Base-by-base conservation (phyloP, 768 basidiomycete species). In the Mycena metata region DNA sequence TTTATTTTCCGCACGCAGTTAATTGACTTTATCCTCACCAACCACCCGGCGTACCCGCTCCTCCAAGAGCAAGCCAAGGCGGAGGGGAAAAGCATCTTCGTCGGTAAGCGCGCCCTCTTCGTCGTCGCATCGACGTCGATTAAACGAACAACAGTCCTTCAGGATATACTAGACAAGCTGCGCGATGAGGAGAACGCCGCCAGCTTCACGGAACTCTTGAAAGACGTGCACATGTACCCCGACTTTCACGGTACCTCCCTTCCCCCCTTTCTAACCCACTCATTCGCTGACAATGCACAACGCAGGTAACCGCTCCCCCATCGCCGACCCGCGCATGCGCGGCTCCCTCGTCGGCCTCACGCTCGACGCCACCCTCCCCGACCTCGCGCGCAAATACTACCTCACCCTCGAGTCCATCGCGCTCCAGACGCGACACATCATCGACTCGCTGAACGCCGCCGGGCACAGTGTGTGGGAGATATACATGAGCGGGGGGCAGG, bases 251-350 rank as follows among this genome's bases (percentile, higher is more conserved):
- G 96, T 93, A 73, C 43, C 79, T 50, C 24, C 36, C 21, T 45
- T n/a, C n/a, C n/a, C n/a, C n/a, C n/a, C n/a, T n/a, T n/a, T n/a
- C n/a, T n/a, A n/a, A n/a, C n/a, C n/a, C n/a, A n/a, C n/a, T n/a
- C n/a, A n/a, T n/a, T n/a, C n/a, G n/a, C n/a, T n/a, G n/a, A n/a
- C n/a, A n/a, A n/a, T n/a, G n/a, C n/a, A n/a, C n/a, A n/a, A n/a
- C n/a, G n/a, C n/a, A n/a, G 96, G 97, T 43, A 99, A 99, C 79
- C 87, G 98, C 67, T 98, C 96, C 1, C 98, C 98, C 1, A 90
- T 99, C 50, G 97, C 97, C 2, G 98, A 99, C 77, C 86, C 94
- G n/a, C 89, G 87, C 60, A 98, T 99, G 97, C 86, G 93, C 42
- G 98, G 98, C 21, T 92, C 95, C 56, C 91, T 99, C 65, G 85